These are phyloP conservation scores for Penicillium freii DNA, from an alignment of 2,329 filamentous ascomycete genomes.

Conservation along the genomic window DNA sequence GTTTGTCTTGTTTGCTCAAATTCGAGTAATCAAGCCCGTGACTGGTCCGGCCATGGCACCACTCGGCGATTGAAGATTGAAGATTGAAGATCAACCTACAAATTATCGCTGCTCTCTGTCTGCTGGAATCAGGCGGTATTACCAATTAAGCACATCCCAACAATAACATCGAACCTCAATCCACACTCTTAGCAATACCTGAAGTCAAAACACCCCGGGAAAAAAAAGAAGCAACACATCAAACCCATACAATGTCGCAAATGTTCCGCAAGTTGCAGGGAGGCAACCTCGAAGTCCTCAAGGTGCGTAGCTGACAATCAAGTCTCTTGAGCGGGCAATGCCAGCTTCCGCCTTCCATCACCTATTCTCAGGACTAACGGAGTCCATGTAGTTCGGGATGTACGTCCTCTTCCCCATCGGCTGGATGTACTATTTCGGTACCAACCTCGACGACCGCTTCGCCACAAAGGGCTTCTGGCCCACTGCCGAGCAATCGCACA, in stretches of 20 bases:
- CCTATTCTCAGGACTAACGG: not conserved
- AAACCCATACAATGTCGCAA: conserved; percentile 37
- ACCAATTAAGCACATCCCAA: not conserved
- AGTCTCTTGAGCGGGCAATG: not conserved
- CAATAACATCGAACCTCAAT: not conserved
- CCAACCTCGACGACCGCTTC: conserved; percentile 93
- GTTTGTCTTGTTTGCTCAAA: conserved; percentile 22
- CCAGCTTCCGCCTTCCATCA: too few relatives aligned
- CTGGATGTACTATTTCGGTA: conserved; percentile 99
- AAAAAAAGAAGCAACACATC: conserved; percentile 4
- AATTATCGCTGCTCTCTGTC: not conserved
- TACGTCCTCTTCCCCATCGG: conserved; percentile 99
- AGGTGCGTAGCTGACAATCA: conserved; percentile 56
- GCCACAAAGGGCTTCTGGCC: conserved; percentile 92
- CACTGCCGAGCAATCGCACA: conserved; percentile 56
- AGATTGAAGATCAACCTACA: conserved; percentile 2
- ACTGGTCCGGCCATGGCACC: conserved; percentile 10
- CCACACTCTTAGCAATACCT: not conserved
- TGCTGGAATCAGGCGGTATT: not conserved
- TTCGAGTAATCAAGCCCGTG: conserved; percentile 14
- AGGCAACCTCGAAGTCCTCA: conserved; percentile 91
- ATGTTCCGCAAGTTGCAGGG: conserved; percentile 64
- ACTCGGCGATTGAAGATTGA: conserved; percentile 2
- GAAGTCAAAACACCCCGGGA: not conserved
- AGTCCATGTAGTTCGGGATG: conserved; percentile 76